phyloP scores from a whole-genome alignment of 2,329 filamentous ascomycete genomes.

The Alternaria arborescens region DNA sequence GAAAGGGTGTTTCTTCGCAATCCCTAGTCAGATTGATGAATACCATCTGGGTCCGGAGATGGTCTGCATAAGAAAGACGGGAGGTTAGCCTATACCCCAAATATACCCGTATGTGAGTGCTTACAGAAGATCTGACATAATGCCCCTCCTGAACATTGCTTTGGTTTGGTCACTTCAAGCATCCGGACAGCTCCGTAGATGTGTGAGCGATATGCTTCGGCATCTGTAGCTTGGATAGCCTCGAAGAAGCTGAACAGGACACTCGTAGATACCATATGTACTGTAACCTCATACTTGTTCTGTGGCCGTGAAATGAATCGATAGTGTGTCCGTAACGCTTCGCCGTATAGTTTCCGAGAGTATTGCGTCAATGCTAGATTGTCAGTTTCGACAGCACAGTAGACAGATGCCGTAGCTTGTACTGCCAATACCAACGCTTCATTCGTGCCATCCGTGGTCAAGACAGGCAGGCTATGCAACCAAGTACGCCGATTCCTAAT shows the following conservation, averaged over 20 bases:
- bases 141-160: slow-evolving; percentile 34
- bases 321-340: slow-evolving; percentile 35
- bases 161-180: slow-evolving; percentile 37
- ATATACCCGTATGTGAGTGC: background rate
- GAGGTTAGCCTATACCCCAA: background rate
- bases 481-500: slow-evolving; percentile 38
- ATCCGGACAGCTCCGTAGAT: slow-evolving; percentile 42
- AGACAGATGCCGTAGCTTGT: slow-evolving; percentile 39
- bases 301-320: slow-evolving; percentile 19
- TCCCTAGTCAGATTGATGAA: slow-evolving; percentile 33
- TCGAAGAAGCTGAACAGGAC: slow-evolving; percentile 45
- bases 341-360: slow-evolving; percentile 38
- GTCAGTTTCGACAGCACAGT: slow-evolving; percentile 33
- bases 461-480: slow-evolving; percentile 37
- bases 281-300: slow-evolving; percentile 25
- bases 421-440: slow-evolving; percentile 36
- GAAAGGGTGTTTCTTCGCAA: slow-evolving; percentile 5
- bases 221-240: slow-evolving; percentile 41
- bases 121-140: slow-evolving; percentile 42
- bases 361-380: slow-evolving; percentile 30
- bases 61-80: slow-evolving; percentile 10
- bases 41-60: slow-evolving; percentile 38
- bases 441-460: slow-evolving; percentile 36
- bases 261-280: slow-evolving; percentile 45
- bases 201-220: slow-evolving; percentile 40